These are phyloP conservation scores for Huntiella moniliformis DNA, from an alignment of 2,329 filamentous ascomycete genomes.

Conservation along the genomic window DNA sequence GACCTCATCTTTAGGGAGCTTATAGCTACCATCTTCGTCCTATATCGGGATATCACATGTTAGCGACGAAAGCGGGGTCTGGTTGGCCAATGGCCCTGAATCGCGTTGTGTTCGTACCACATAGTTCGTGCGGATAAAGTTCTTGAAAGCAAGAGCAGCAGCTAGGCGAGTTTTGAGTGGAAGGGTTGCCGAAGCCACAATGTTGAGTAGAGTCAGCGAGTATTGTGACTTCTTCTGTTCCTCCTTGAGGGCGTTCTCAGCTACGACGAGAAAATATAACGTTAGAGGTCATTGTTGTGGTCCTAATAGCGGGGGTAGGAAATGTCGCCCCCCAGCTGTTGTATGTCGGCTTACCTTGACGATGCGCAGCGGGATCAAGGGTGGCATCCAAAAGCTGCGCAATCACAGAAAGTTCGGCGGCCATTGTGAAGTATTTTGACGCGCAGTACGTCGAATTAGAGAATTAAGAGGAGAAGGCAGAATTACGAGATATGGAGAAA, in stretches of 20 bases:
- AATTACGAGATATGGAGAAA: neutral
- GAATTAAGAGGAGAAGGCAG: slow-evolving; percentile 6
- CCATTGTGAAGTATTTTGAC: slow-evolving; percentile 24
- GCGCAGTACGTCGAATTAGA: slow-evolving; percentile 3
- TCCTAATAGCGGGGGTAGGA: neutral
- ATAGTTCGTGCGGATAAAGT: slow-evolving; percentile 90
- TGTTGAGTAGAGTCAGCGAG: slow-evolving; percentile 72
- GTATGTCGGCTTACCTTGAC: slow-evolving; percentile 47
- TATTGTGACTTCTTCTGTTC: slow-evolving; percentile 75
- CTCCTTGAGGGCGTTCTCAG: slow-evolving; percentile 59
- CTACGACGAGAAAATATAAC: slow-evolving; percentile 24
- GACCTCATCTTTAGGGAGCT: slow-evolving; percentile 67
- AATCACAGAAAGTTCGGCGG: slow-evolving; percentile 39
- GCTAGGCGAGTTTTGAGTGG: slow-evolving; percentile 67
- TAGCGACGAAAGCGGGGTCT: neutral
- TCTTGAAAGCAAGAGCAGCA: slow-evolving; percentile 91
- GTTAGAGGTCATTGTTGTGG: neutral
- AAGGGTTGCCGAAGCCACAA: slow-evolving; percentile 58
- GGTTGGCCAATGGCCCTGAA: slow-evolving; percentile 13
- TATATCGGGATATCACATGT: slow-evolving; percentile 16
- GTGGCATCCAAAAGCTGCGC: slow-evolving; percentile 79
- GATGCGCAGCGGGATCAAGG: slow-evolving; percentile 70
- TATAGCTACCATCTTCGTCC: slow-evolving; percentile 89
- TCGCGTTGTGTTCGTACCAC: slow-evolving; percentile 32
- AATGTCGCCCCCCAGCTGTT: neutral